A percentile compares a stretch with the other conserved stretches of the same genome.
Conservation (phyloP, 495 filamentous ascomycete species). For the Xylaria sp. region DNA sequence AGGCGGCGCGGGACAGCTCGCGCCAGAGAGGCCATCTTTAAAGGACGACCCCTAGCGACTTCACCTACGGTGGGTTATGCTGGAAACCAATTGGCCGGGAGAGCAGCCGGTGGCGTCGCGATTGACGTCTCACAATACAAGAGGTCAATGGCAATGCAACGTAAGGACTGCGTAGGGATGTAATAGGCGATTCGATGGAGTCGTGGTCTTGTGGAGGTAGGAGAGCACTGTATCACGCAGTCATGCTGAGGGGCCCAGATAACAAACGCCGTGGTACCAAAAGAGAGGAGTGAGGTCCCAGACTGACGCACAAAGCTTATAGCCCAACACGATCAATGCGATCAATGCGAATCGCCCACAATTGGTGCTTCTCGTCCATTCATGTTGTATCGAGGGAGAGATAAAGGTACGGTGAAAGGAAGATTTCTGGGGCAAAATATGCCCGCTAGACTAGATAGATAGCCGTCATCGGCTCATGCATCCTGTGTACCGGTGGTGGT, state of each 20-base stretch:
- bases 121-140: background rate
- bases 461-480: slow-evolving; percentile 20
- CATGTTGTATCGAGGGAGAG: background rate
- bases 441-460: background rate
- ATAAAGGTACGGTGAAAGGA: slow-evolving; percentile 5
- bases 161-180: background rate
- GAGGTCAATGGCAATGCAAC: background rate
- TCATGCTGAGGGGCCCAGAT: slow-evolving; percentile 15
- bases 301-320: background rate
- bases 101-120: background rate
- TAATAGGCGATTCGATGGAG: background rate
- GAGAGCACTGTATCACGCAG: background rate
- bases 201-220: slow-evolving; percentile 1
- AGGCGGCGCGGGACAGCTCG: slow-evolving; percentile 35
- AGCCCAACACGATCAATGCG: background rate
- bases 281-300: background rate
- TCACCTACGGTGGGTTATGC: background rate
- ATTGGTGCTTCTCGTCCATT: background rate
- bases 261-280: background rate
- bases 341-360: background rate
- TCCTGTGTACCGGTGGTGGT: slow-evolving; percentile 17
- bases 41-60: background rate
- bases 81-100: background rate
- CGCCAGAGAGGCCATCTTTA: slow-evolving; percentile 35
- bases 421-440: slow-evolving; percentile 1